A percentile compares a stretch with the other conserved stretches of the same genome.
These are phyloP conservation scores for Pseudophaeomoniella oleicola DNA, from an alignment of 2,329 filamentous ascomycete species.

Conservation along the genomic window DNA sequence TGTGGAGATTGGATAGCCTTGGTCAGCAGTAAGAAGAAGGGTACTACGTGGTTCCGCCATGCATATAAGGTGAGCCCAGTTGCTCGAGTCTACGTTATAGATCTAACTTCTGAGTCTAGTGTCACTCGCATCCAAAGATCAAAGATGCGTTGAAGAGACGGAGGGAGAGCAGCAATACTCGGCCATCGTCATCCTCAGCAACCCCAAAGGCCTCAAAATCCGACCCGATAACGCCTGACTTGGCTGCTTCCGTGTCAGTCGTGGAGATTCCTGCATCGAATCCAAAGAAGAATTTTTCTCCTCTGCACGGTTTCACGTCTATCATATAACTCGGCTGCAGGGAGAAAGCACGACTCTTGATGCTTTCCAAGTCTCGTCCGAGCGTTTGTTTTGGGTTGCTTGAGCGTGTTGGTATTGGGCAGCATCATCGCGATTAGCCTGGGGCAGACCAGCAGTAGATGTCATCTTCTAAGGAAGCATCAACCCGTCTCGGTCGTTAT, in stretches of 20 bases:
- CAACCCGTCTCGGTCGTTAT: too few species aligned
- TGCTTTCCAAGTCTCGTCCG: too few species aligned
- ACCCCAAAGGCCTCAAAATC: neutral
- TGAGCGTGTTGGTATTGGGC: too few species aligned
- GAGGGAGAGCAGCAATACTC: conserved; percentile 43
- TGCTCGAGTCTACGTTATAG: neutral
- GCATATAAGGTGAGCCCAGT: conserved; percentile 58
- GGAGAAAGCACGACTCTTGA: too few species aligned
- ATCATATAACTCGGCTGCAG: too few species aligned
- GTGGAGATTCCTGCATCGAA: neutral
- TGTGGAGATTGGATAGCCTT: conserved; percentile 18
- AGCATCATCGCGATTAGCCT: too few species aligned
- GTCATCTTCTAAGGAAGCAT: too few species aligned
- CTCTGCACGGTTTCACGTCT: neutral
- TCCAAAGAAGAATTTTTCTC: neutral
- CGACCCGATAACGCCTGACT: neutral
- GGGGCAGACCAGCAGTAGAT: too few species aligned
- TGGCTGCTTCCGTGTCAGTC: neutral
- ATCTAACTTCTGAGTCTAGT: conserved; percentile 30
- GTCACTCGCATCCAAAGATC: conserved; percentile 56
- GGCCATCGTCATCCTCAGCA: neutral
- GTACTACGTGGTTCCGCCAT: conserved; percentile 83
- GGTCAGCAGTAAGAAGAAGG: conserved; percentile 70
- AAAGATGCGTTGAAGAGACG: conserved; percentile 57
- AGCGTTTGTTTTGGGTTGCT: too few species aligned